phyloP scores from a whole-genome alignment of 345 rosid species.

The Acer negundo region DNA sequence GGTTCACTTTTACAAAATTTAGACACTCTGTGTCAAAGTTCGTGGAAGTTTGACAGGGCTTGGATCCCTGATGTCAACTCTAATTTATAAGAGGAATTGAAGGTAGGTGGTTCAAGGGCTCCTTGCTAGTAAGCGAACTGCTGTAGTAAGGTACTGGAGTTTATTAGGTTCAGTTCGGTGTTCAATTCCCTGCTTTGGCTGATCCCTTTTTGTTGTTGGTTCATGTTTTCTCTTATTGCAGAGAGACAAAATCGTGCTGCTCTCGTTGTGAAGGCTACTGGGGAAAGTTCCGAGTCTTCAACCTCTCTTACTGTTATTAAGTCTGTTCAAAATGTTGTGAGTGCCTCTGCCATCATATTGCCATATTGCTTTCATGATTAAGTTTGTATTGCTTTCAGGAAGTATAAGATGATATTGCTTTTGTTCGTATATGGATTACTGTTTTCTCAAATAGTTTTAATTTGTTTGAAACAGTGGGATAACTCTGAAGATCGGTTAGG shows the following conservation, averaged over 20 bases:
- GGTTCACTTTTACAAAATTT: neutral
- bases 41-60: neutral
- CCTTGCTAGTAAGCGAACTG: neutral
- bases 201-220: neutral
- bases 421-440: neutral
- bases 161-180: neutral
- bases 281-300: slow-evolving; percentile 65
- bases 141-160: neutral
- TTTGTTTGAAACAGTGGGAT: slow-evolving; percentile 60
- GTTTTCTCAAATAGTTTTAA: slow-evolving; percentile 7
- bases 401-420: slow-evolving; percentile 9
- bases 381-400: slow-evolving; percentile 6
- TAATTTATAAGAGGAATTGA: neutral
- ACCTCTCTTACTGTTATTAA: slow-evolving; percentile 55
- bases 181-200: neutral
- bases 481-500: slow-evolving; percentile 78
- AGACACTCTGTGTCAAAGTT: neutral
- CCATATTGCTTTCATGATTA: neutral
- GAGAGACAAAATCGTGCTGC: slow-evolving; percentile 39
- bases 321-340: slow-evolving; percentile 68
- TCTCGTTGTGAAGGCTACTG: slow-evolving; percentile 54
- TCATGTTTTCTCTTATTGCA: slow-evolving; percentile 30
- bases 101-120: neutral
- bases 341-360: slow-evolving; percentile 25
- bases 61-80: neutral